phyloP scores from a whole-genome alignment of 768 basidiomycete species.

The Lentinus tigrinus region DNA sequence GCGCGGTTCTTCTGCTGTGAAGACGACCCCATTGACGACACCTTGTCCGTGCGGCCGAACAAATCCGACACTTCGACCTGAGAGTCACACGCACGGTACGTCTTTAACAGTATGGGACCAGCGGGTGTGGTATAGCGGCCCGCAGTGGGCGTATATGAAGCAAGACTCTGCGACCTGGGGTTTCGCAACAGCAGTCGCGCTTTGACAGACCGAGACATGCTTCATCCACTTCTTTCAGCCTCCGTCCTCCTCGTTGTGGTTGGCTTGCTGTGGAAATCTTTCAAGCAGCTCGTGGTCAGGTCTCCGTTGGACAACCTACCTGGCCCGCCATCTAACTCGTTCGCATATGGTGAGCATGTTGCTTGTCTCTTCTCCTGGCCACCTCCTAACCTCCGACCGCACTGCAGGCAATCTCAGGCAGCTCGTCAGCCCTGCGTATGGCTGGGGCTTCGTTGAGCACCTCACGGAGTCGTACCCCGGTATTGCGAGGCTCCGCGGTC shows the following conservation, averaged over 20 bases:
- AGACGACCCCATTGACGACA: no score
- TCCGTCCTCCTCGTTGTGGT: neutral
- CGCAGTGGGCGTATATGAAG: no score
- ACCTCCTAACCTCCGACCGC: neutral
- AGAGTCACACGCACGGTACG: no score
- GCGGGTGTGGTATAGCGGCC: no score
- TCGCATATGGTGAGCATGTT: slow-evolving; percentile 31
- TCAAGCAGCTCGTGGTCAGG: slow-evolving; percentile 4
- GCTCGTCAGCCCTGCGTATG: neutral
- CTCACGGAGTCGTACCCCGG: neutral
- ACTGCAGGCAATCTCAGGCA: neutral
- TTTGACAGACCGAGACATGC: neutral
- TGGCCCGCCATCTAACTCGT: slow-evolving; percentile 36
- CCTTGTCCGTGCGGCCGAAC: no score
- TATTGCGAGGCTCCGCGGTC: neutral
- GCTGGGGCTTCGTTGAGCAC: slow-evolving; percentile 1
- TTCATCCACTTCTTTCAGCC: neutral
- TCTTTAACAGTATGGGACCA: no score
- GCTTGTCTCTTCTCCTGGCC: neutral
- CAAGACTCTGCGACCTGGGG: no score
- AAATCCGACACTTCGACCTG: no score
- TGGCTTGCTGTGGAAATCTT: slow-evolving; percentile 16
- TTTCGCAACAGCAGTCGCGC: no score
- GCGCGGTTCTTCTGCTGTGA: no score
- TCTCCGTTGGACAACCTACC: slow-evolving; percentile 40